phyloP scores from a whole-genome alignment of 192 early-diverging fungal species.

The Obelidium mucronatum region DNA sequence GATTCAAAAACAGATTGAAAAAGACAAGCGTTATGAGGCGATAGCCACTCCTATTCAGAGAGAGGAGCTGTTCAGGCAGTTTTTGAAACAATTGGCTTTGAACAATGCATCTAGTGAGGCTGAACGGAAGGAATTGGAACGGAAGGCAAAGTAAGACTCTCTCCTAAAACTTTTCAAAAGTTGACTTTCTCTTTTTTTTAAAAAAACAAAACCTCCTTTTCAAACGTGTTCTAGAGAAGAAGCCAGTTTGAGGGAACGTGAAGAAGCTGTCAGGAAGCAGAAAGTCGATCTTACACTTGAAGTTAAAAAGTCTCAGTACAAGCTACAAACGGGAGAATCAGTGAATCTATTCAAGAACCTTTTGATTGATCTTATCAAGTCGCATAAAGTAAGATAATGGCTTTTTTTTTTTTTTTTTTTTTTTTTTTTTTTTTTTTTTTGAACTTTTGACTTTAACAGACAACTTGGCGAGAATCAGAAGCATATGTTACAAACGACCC shows the following conservation, averaged over 20 bases:
- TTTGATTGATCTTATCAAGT: slow-evolving; percentile 60
- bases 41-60: slow-evolving; percentile 67
- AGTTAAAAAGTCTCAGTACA: slow-evolving; percentile 37
- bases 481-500: slow-evolving; percentile 53
- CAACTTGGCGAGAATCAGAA: slow-evolving; percentile 42
- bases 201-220: slow-evolving; percentile 5
- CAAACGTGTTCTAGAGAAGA: slow-evolving; percentile 51
- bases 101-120: slow-evolving; percentile 37
- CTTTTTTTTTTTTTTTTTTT: not conserved
- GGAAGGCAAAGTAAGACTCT: slow-evolving; percentile 40
- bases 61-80: slow-evolving; percentile 76
- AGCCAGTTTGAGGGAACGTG: slow-evolving; percentile 62
- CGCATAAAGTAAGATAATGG: slow-evolving; percentile 55
- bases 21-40: slow-evolving; percentile 70
- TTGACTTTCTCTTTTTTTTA: not conserved
- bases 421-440: not conserved
- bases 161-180: not conserved
- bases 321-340: slow-evolving; percentile 51
- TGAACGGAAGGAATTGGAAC: slow-evolving; percentile 44
- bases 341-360: slow-evolving; percentile 48
- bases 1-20: slow-evolving; percentile 69
- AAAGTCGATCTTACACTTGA: slow-evolving; percentile 45
- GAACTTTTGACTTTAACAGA: not conserved
- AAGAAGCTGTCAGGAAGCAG: slow-evolving; percentile 61
- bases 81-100: slow-evolving; percentile 53